These are phyloP conservation scores for Gyromitra esculenta DNA, from an alignment of 2,329 filamentous ascomycete genomes.

Conservation along the genomic window DNA sequence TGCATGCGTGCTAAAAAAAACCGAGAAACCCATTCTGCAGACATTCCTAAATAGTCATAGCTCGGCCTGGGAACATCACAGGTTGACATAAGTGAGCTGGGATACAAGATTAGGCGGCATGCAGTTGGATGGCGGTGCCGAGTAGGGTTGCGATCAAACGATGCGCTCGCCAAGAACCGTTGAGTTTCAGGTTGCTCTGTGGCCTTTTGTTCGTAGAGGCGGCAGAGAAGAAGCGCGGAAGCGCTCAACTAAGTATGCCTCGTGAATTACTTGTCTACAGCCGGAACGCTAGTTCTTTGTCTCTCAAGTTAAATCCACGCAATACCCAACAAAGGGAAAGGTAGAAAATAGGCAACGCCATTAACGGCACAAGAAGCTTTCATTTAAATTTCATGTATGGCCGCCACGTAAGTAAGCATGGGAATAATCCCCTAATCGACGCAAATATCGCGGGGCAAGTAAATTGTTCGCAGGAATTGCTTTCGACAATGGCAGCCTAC, in stretches of 20 bases:
- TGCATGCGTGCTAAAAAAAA: slow-evolving; percentile 45
- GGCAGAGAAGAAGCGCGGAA: slow-evolving; percentile 22
- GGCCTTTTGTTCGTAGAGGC: slow-evolving; percentile 1
- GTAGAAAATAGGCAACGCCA: slow-evolving; percentile 1
- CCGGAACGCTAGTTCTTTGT: slow-evolving; percentile 27
- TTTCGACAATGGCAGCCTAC: slow-evolving; percentile 25
- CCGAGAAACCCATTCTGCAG: slow-evolving; percentile 33
- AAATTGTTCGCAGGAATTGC: slow-evolving; percentile 5
- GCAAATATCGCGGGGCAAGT: neutral
- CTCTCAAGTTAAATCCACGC: slow-evolving; percentile 7
- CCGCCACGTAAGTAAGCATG: slow-evolving; percentile 19
- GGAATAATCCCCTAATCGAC: neutral
- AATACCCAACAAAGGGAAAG: slow-evolving; percentile 26
- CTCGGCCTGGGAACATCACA: slow-evolving; percentile 13
- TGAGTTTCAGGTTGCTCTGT: neutral
- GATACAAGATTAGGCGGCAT: slow-evolving; percentile 11
- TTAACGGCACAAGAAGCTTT: neutral
- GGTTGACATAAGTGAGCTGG: slow-evolving; percentile 15
- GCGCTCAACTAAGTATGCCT: slow-evolving; percentile 22
- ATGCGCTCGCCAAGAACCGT: slow-evolving; percentile 22
- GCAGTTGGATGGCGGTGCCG: slow-evolving; percentile 23
- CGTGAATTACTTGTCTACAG: neutral
- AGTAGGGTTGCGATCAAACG: neutral
- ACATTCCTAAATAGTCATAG: slow-evolving; percentile 14
- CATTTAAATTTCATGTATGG: neutral